Base-by-base conservation (phyloP, 2,329 filamentous ascomycete species). In the Huntiella decipiens region DNA sequence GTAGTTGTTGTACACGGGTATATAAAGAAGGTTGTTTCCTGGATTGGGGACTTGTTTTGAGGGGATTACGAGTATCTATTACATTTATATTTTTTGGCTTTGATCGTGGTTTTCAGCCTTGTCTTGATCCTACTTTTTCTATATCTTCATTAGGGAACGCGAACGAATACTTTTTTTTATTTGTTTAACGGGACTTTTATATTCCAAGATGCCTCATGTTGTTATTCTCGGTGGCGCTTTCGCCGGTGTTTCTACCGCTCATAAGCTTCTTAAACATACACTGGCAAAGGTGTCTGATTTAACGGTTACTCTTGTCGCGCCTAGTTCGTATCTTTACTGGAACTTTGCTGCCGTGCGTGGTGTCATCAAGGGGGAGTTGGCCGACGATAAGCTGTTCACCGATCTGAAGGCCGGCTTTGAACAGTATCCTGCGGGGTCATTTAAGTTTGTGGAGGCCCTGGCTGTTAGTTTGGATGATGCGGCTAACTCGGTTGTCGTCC, bases 371-470 rank as follows among this genome's bases (percentile, higher is more conserved):
- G 66, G 62, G 10, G 60, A 65, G 48, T 52, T 70, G 34, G 40
- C 59, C 15, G 67, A 71, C 47, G 59, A 61, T 10, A 58, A 63
- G 52, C 52, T 60, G 37, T 47, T 61, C 15, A 53, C 56, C 7
- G 52, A 58, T 1, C 53, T 62, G 17, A 61, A 62, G 12, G 61
- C 66, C 4, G 60, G 58, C 11, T 74, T 76, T 56, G 55, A 61
- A 16, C 58, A 65, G 37, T 74, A 73, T 53, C 58, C 66, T 0
- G 46, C 58, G 2, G 56, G 56, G 17, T 60, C 62, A 44, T 75
- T 74, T 52, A 68, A 73, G 53, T 67, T 72, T 52, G 56, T 77
- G 17, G 52, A 63, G 35, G 73, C 67, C 39, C 60, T 60, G 33
- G 73, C 72, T 37, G 57, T 61, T 10, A 51, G 54, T 8, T 55